These are phyloP conservation scores for Dioscorea zingiberensis DNA, from an alignment of 106 monocot species.

Conservation along the genomic window DNA sequence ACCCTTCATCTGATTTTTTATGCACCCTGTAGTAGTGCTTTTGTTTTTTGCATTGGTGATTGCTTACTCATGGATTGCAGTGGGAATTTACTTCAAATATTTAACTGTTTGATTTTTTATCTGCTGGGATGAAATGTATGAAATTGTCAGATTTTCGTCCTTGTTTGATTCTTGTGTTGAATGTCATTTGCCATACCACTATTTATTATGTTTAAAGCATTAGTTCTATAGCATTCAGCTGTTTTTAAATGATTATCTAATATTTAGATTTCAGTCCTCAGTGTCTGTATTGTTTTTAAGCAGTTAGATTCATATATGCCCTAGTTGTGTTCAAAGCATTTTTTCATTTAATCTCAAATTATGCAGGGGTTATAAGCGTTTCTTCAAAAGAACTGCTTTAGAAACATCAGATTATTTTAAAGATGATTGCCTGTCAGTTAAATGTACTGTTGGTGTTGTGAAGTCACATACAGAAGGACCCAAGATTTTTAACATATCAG, in stretches of 20 bases:
- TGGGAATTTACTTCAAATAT: no score
- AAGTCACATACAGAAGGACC: conserved; percentile 86
- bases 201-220: no score
- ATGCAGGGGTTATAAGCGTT: conserved; percentile 91
- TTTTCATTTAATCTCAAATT: conserved; percentile 5
- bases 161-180: no score
- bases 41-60: no score
- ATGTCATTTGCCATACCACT: no score
- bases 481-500: conserved; percentile 52
- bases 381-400: conserved; percentile 68
- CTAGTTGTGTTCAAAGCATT: background rate
- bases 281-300: background rate
- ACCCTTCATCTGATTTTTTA: no score
- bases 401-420: conserved; percentile 88
- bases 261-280: background rate
- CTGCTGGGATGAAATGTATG: no score
- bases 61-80: no score
- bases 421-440: conserved; percentile 77
- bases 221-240: background rate
- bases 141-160: no score
- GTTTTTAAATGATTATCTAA: background rate
- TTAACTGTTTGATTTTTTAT: no score
- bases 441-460: conserved; percentile 87
- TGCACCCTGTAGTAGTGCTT: no score
- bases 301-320: background rate